Percentiles rank a stretch among this genome's conserved stretches.
Evolutionary conservation across 1,139 yeast genomes (phyloP).

Genomic region (Meyerozyma smithsonii): DNA sequence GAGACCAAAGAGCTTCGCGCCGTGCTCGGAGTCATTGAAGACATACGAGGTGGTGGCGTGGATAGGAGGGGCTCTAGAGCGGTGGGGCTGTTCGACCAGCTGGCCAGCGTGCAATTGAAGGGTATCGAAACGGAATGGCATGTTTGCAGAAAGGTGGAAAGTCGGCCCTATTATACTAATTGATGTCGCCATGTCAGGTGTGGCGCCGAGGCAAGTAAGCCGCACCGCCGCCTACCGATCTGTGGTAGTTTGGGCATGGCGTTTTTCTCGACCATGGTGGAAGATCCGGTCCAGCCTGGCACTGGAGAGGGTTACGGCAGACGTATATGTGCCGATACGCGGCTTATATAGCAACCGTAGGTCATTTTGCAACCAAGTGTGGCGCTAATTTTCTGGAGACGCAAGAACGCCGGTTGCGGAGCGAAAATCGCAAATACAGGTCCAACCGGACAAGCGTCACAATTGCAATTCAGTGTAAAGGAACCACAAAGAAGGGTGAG

Average conservation of each 20-base stretch:
- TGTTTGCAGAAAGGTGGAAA: conserved; percentile 6
- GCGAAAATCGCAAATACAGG: too few species aligned
- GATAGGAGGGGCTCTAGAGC: conserved; percentile 87
- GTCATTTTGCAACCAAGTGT: background rate
- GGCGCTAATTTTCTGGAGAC: background rate
- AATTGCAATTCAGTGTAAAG: conserved; percentile 23
- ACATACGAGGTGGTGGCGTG: conserved; percentile 84
- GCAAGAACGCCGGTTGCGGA: too few species aligned
- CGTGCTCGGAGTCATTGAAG: conserved; percentile 83
- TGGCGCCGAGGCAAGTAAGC: background rate
- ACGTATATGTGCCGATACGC: too few species aligned
- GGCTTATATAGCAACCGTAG: too few species aligned
- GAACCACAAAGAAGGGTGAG: conserved; percentile 26
- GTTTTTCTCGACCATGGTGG: too few species aligned
- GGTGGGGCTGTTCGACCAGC: conserved; percentile 54
- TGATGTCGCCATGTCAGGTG: conserved; percentile 1
- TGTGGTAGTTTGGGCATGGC: too few species aligned
- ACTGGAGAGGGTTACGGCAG: too few species aligned
- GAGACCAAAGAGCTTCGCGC: conserved; percentile 84
- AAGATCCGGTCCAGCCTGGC: too few species aligned
- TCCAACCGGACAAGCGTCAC: too few species aligned
- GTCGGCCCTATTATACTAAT: background rate
- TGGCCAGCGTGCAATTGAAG: conserved; percentile 94
- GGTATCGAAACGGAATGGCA: conserved; percentile 77
- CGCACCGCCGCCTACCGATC: too few species aligned